Evolutionary conservation across 2,329 filamentous ascomycete genomes (phyloP), one percentile per base, ranked within the genome.

Genomic region (Exophiala sp.): DNA sequence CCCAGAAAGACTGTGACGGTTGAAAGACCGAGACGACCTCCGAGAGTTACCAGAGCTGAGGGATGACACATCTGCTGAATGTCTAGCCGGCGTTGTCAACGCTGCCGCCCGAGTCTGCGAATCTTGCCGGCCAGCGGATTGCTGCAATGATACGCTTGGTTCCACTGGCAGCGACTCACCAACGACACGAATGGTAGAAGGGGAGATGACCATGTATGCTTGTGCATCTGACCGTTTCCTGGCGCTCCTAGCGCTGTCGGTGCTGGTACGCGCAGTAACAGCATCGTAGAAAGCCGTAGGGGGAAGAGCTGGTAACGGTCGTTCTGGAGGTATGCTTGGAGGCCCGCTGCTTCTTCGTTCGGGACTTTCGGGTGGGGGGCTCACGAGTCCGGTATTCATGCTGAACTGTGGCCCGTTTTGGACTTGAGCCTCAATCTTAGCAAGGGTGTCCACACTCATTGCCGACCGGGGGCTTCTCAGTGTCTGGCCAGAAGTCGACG

Each of bases 381-480:
- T 46, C 14, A 39, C 38, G 5, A 18, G 5, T 16, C 35, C 35
- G 5, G 35, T 11, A 7, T 42, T 20, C 5, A 32, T 14, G 11
- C 5, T 29, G 20, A 21, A 18, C 39, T n/a, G 33, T 12, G 21
- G 33, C 14, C 16, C 32, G 33, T 32, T 36, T 32, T 53, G 52
- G 16, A 60, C 45, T 41, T 60, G 52, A 20, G 55, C 53, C 44
- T 61, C 58, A n/a, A 61, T 61, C 38, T 43, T 48, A 7, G 53
- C 41, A 6, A 61, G 47, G 21, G 58, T 61, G 40, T 61, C 55
- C 7, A 38, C 55, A 39, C 58, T 61, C 35, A 50, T 59, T n/a
- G 48, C 50, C 14, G 54, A 45, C 9, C 14, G 43, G 11, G 50
- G 50, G 16, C 44, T 50, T 11, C 42, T 45, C 7, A 47, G 16